Base-by-base conservation (phyloP, 1,284 basidiomycete genomes). In the Peniophora sp. region DNA sequence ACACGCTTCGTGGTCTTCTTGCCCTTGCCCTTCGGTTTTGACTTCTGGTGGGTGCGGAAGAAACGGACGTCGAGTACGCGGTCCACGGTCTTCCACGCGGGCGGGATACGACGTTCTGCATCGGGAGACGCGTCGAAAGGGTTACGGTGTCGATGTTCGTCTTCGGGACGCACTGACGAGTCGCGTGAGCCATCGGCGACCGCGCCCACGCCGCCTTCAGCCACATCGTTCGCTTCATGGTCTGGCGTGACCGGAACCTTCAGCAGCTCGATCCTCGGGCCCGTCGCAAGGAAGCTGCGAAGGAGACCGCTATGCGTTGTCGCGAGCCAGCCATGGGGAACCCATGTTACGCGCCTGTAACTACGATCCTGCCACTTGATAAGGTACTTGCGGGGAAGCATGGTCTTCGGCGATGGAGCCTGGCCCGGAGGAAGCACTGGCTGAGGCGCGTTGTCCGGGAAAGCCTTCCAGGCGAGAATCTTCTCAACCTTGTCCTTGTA, bases 381-480 rank as follows among this genome's bases (percentile, higher is more conserved):
- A 9, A 97, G 79, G 61, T 97, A 96, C 66, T 95, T 91, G 51
- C 92, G 73, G 19, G 89, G 88, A 12, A 93, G 73, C 44, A 69
- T 61, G 25, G 71, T 67, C 63, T 83, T 90, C 64, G 74, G 74
- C 58, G 81, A 69, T 1, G 78, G 73, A 19, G 69, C 59, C 55
- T 79, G 72, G 50, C 70, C 68, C 17, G 61, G 55, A 11, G 67
- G 59, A 27, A 62, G 66, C 32, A 69, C 56, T 2, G 77, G 68
- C 62, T 89, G 82, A 8, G 74, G 62, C 24, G 80, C 82, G 54
- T 76, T 73, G 1, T 75, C 65, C 24, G 88, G 88, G 59, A 79
- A 83, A 8, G 90, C 85, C 35, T 92, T 77, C 94, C 94, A 97
- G 0, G 92, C 94, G 41, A 97, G 73, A 56, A 97, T 89, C 64